These are phyloP conservation scores for Cryptosporidium viatorum DNA, from an alignment of 169 alveolate species.

Conservation along the genomic window DNA sequence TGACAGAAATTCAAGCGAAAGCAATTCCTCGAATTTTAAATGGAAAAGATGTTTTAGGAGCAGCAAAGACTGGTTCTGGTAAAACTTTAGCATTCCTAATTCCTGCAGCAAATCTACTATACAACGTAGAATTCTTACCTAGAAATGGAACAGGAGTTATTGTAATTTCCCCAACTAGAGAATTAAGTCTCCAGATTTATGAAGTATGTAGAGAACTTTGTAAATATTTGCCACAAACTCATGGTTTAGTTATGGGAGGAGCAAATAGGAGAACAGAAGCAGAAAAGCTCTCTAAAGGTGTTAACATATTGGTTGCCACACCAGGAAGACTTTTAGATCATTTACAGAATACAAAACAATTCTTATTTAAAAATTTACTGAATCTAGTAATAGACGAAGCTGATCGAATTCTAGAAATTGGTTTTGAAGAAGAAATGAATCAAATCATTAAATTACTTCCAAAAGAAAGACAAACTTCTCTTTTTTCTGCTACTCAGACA, in stretches of 20 bases:
- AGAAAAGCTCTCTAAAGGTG: constrained; percentile 94
- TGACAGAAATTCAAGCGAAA: constrained; percentile 97
- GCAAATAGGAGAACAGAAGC: constrained; percentile 97
- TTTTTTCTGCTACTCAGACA: constrained; percentile 99
- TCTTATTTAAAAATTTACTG: constrained; percentile 93
- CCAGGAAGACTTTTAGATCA: constrained; percentile 99
- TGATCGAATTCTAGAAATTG: constrained; percentile 96
- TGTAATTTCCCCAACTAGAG: constrained; percentile 97
- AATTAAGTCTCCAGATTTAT: constrained; percentile 96
- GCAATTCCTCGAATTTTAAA: constrained; percentile 95
- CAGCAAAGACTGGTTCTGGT: constrained; percentile 99
- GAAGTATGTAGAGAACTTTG: constrained; percentile 95
- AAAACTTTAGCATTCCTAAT: constrained; percentile 98
- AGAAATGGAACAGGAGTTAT: constrained; percentile 94
- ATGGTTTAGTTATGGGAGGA: constrained; percentile 98
- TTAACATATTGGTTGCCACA: constrained; percentile 96
- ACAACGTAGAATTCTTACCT: constrained; percentile 93
- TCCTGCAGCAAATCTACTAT: constrained; percentile 96
- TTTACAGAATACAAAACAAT: constrained; percentile 97
- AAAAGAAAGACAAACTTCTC: constrained; percentile 95
- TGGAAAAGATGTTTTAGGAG: constrained; percentile 98
- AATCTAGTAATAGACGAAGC: constrained; percentile 98
- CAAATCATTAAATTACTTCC: constrained; percentile 95
- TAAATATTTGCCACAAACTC: constrained; percentile 94
- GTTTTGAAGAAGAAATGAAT: constrained; percentile 99